Conservation (phyloP, 2,329 filamentous ascomycete species). For the Aspergillaceae sp. region DNA sequence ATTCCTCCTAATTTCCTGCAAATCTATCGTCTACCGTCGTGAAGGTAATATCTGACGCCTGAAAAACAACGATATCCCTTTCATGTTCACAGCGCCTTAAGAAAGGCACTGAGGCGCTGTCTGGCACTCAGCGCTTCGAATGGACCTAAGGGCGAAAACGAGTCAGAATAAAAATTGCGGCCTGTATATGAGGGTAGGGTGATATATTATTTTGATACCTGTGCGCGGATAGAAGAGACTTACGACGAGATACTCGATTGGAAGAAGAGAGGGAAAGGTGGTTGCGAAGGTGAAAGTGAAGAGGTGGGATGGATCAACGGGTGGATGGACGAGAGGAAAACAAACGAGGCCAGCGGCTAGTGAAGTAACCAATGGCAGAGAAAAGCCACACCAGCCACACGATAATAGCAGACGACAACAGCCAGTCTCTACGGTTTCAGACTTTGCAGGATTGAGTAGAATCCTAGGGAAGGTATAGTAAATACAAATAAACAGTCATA, state of each 20-base stretch:
- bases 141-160: no score
- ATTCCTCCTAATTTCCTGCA: no score
- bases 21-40: not conserved
- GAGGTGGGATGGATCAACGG: not conserved
- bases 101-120: slow-evolving; percentile 9
- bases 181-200: not conserved
- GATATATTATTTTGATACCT: not conserved
- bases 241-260: not conserved
- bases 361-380: not conserved
- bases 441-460: no score
- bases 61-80: not conserved
- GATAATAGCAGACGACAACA: not conserved
- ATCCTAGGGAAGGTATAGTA: no score
- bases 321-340: not conserved
- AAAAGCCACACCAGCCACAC: not conserved
- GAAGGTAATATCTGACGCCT: not conserved
- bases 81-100: slow-evolving; percentile 13
- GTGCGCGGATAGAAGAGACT: not conserved
- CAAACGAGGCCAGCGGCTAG: not conserved
- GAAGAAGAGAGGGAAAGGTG: not conserved
- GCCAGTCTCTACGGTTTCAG: not conserved
- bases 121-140: slow-evolving; percentile 9
- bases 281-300: not conserved
- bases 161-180: not conserved
- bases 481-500: no score